Evolutionary conservation across 768 basidiomycete genomes (phyloP), one percentile per base, ranked within the genome.

Genomic region (Zangia roseola): DNA sequence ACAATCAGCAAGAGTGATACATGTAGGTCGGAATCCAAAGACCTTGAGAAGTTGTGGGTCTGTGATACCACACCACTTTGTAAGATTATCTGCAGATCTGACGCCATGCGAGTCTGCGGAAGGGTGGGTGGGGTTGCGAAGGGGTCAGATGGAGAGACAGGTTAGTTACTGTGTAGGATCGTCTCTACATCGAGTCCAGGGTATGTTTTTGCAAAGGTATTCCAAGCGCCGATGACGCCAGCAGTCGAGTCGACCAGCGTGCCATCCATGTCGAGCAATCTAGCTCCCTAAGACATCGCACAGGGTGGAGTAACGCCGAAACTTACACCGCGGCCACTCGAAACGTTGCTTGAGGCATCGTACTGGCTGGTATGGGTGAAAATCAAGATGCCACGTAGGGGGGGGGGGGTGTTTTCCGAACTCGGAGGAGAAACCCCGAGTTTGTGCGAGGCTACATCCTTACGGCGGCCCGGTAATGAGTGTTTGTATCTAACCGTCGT

Each of bases 181-280:
- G 76, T 62, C 24, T 77, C 58, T 16, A 86, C 74, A 62, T 88
- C 78, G 50, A 88, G 79, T 26, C 63, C 65, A 4, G 84, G 82
- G 64, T 94, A 93, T 49, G 78, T 76, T 60, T 81, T 63, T 41
- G 77, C 78, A 68, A 92, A 93, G n/a, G 73, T 69, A 45, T 84
- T 73, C 93, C 93, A 94, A 30, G 91, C 90, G 23, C 85, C 88
- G 23, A 80, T 71, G 26, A 94, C 90, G 36, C 88, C 91, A 25
- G 82, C 80, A 10, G 88, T 92, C 17, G 89, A 92, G 63, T 94
- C 88, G 55, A 88, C 76, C 43, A 89, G 73, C 28, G 88, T 92
- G 47, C 87, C 87, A 63, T 90, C 88, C 88, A 89, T 90, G 64
- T 90, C 87, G 60, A 88, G 88, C 13, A 89, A 71, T 49, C 87